Percentiles rank a stretch among this genome's conserved stretches.
Conservation (phyloP, 257 asterid genomes). For the Euphrasia confusa region DNA sequence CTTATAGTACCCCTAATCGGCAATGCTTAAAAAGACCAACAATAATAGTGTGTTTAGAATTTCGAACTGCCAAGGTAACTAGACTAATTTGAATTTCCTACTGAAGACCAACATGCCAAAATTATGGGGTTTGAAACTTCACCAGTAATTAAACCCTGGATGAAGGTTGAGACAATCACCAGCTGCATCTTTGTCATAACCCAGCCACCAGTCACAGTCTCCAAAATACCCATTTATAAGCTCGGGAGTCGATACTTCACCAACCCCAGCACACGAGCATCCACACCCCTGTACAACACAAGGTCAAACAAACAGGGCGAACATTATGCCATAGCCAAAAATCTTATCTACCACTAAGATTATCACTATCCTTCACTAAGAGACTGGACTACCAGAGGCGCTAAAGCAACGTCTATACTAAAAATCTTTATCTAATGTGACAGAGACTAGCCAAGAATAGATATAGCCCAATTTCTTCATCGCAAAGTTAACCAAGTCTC, state of each 20-base stretch:
- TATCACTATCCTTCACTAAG: slow-evolving; percentile 43
- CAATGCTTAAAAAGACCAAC: background rate
- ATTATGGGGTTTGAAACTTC: background rate
- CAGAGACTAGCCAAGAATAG: background rate
- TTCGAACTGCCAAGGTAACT: background rate
- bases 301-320: slow-evolving; percentile 73
- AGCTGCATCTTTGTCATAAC: slow-evolving; percentile 25
- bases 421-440: slow-evolving; percentile 11
- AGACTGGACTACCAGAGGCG: slow-evolving; percentile 36
- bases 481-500: background rate
- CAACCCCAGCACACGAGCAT: slow-evolving; percentile 44
- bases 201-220: slow-evolving; percentile 32
- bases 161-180: slow-evolving; percentile 9
- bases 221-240: slow-evolving; percentile 27
- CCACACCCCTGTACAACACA: slow-evolving; percentile 74
- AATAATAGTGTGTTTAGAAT: background rate
- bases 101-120: slow-evolving; percentile 23
- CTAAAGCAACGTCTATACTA: slow-evolving; percentile 27
- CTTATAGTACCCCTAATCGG: background rate
- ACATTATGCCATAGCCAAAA: slow-evolving; percentile 53
- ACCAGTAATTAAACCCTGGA: background rate
- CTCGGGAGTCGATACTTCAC: slow-evolving; percentile 34
- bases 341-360: slow-evolving; percentile 49
- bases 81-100: background rate
- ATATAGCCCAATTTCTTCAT: slow-evolving; percentile 4